phyloP scores from a whole-genome alignment of 164 flowering plant genomes.

The Dillenia turbinata region DNA sequence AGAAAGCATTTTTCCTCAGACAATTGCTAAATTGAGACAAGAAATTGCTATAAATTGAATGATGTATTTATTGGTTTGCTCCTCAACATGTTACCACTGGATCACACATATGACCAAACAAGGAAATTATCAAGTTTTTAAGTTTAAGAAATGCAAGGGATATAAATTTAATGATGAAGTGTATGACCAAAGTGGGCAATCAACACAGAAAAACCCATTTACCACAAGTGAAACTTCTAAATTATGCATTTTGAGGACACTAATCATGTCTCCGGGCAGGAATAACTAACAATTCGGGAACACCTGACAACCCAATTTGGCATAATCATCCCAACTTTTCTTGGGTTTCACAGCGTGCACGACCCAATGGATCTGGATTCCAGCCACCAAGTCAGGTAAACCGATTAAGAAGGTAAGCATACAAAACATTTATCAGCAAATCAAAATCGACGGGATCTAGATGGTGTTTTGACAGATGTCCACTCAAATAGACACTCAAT shows the following conservation, averaged over 20 bases:
- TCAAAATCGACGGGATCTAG: neutral
- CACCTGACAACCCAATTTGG: neutral
- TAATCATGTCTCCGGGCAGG: no score
- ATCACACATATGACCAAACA: no score
- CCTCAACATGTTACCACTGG: neutral
- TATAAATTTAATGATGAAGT: neutral
- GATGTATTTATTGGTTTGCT: neutral
- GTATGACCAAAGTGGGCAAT: neutral
- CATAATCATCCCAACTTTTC: neutral
- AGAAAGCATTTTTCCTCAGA: neutral
- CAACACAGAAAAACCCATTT: neutral
- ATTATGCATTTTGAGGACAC: no score
- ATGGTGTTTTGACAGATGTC: neutral
- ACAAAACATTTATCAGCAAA: neutral
- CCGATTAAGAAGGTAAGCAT: neutral
- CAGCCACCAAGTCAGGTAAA: neutral
- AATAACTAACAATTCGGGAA: neutral
- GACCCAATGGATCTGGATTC: neutral
- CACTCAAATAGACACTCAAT: no score
- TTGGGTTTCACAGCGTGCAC: neutral
- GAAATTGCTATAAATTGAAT: neutral
- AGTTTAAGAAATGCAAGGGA: no score
- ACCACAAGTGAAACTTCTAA: neutral
- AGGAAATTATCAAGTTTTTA: no score
- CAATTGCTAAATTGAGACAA: slow-evolving; percentile 1